Conservation (phyloP, 169 alveolate genomes). For the Plasmodium adleri region DNA sequence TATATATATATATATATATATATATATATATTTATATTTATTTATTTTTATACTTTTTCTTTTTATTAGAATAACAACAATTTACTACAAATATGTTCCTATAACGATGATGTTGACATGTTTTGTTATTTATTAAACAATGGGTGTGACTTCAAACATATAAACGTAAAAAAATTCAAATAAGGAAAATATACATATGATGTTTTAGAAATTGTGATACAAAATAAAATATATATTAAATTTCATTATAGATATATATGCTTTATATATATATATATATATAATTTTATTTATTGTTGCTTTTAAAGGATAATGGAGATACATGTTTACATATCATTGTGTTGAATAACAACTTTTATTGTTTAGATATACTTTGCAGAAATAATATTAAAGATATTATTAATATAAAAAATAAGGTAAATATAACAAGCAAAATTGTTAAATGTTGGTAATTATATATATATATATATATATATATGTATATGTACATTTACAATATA, state of each 20-base stretch:
- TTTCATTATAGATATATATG: too few species aligned
- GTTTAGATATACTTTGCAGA: slow-evolving; percentile 57
- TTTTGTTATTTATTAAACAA: slow-evolving; percentile 47
- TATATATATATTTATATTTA: neutral
- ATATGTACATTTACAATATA: neutral
- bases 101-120: slow-evolving; percentile 68
- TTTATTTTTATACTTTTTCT: neutral
- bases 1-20: neutral
- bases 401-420: slow-evolving; percentile 63
- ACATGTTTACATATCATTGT: slow-evolving; percentile 72
- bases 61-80: slow-evolving; percentile 44
- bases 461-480: neutral
- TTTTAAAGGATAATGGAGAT: slow-evolving; percentile 61
- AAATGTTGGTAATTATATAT: neutral
- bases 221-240: too few species aligned
- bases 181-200: neutral
- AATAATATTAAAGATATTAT: slow-evolving; percentile 54
- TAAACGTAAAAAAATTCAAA: slow-evolving; percentile 35
- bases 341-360: slow-evolving; percentile 51
- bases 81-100: slow-evolving; percentile 65
- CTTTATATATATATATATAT: too few species aligned
- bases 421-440: neutral
- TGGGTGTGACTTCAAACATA: slow-evolving; percentile 71
- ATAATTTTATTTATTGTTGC: too few species aligned
- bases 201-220: too few species aligned